Base-by-base conservation (phyloP, 768 basidiomycete genomes). In the Pholiota microspora region DNA sequence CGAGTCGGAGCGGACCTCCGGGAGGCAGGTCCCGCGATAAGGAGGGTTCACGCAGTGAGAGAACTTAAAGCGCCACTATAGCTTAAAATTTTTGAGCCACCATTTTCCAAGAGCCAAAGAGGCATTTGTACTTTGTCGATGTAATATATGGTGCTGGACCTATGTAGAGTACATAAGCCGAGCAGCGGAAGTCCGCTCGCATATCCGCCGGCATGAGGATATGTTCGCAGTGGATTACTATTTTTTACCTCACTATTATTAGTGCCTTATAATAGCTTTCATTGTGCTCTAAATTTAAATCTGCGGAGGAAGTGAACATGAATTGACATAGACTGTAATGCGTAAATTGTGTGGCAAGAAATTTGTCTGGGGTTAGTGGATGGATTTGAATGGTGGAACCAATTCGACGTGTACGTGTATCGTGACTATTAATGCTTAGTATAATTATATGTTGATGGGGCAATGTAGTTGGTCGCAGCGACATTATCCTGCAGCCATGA, bases 401-500 rank as follows among this genome's bases (percentile, higher is more conserved):
- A n/a, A n/a, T n/a, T n/a, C n/a, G n/a, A n/a, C n/a, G n/a, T n/a
- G n/a, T n/a, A n/a, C n/a, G n/a, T n/a, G n/a, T n/a, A n/a, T n/a
- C n/a, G n/a, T n/a, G n/a, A n/a, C n/a, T n/a, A n/a, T n/a, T n/a
- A n/a, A n/a, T n/a, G n/a, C n/a, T n/a, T n/a, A n/a, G n/a, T n/a
- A n/a, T n/a, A n/a, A n/a, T n/a, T n/a, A n/a, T n/a, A n/a, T n/a
- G n/a, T n/a, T n/a, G n/a, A n/a, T n/a, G n/a, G n/a, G n/a, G n/a
- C n/a, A n/a, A n/a, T n/a, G n/a, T n/a, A n/a, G n/a, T n/a, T n/a
- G n/a, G n/a, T n/a, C n/a, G n/a, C n/a, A n/a, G 15, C 38, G 18
- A 25, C 12, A 15, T 40, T 25, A 54, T 45, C 53, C 53, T 36
- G 58, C 53, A 10, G 81, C 78, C 78, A 81, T 79, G 44, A 94